Evolutionary conservation across 2,329 filamentous ascomycete genomes (phyloP).

Genomic region (Colletotrichum liaoningense): DNA sequence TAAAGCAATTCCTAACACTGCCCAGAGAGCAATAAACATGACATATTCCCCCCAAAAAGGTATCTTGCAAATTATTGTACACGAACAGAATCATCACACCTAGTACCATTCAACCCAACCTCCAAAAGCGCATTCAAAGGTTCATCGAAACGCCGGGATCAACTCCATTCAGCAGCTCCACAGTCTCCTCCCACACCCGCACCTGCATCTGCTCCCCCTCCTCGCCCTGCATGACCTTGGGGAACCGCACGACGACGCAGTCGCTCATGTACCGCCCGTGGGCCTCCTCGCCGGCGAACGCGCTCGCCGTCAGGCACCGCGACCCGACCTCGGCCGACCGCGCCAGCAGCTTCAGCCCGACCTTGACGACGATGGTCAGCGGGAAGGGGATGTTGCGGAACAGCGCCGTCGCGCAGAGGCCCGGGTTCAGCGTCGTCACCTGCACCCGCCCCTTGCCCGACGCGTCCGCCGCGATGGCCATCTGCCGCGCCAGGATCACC

Average conservation of each 20-base stretch:
- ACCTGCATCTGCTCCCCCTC: constrained; percentile 50
- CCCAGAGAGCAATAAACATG: too few species aligned
- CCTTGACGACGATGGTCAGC: constrained; percentile 39
- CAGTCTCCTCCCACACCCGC: constrained; percentile 55
- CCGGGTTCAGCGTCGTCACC: constrained; percentile 53
- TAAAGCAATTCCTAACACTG: fast-evolving
- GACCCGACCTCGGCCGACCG: constrained; percentile 53
- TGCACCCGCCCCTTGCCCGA: constrained; percentile 47
- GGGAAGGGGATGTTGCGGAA: constrained; percentile 47
- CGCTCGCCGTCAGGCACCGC: constrained; percentile 51
- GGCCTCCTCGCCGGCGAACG: constrained; percentile 48
- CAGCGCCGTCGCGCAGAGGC: constrained; percentile 54
- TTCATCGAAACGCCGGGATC: constrained; percentile 51
- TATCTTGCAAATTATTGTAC: constrained; percentile 19
- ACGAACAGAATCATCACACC: background rate
- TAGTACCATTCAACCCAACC: background rate
- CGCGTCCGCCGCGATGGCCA: constrained; percentile 47
- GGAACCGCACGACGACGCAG: constrained; percentile 41
- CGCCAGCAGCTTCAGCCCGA: constrained; percentile 41
- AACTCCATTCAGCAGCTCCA: constrained; percentile 54
- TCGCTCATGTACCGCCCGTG: constrained; percentile 56
- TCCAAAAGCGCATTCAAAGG: constrained; percentile 38
- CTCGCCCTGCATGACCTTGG: constrained; percentile 43
- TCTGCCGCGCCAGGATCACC: constrained; percentile 44
- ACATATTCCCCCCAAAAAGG: background rate